Percentiles rank a stretch among this genome's conserved stretches.
Conservation (phyloP, 2,329 filamentous ascomycete species). For the Gliomastix tumulicola region DNA sequence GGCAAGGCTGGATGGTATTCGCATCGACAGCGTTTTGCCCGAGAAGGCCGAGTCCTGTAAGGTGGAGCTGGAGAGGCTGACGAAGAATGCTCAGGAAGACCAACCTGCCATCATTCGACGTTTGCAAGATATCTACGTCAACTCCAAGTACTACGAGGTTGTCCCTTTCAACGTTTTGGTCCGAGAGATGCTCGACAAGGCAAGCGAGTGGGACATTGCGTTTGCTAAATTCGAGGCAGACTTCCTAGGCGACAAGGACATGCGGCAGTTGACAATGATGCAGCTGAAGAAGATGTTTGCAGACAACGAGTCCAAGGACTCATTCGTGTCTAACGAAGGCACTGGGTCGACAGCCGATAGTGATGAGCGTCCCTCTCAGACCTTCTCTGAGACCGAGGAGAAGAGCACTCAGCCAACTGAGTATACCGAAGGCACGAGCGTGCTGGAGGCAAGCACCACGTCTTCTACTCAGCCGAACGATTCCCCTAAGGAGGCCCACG, state of each 20-base stretch:
- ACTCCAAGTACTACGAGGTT: slow-evolving; percentile 93
- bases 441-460: slow-evolving; percentile 20
- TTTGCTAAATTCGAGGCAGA: slow-evolving; percentile 89
- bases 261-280: slow-evolving; percentile 81
- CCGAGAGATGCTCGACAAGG: slow-evolving; percentile 85
- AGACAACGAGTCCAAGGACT: slow-evolving; percentile 78
- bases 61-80: slow-evolving; percentile 71
- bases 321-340: slow-evolving; percentile 63
- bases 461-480: slow-evolving; percentile 12
- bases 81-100: slow-evolving; percentile 77
- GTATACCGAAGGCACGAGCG: slow-evolving; percentile 21
- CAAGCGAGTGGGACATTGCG: slow-evolving; percentile 84
- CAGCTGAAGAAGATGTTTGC: slow-evolving; percentile 94
- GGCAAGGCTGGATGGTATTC: slow-evolving; percentile 77
- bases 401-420: slow-evolving; percentile 37
- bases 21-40: slow-evolving; percentile 81
- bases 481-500: slow-evolving; percentile 19
- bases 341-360: slow-evolving; percentile 45
- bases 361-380: slow-evolving; percentile 38
- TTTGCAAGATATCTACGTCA: slow-evolving; percentile 85
- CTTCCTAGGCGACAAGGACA: slow-evolving; percentile 95
- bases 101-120: slow-evolving; percentile 66
- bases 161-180: slow-evolving; percentile 88
- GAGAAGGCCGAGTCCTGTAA: slow-evolving; percentile 81
- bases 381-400: slow-evolving; percentile 37